Evolutionary conservation across 352 stramenopile genomes (phyloP).

Genomic region (Aphanomyces euteiches): DNA sequence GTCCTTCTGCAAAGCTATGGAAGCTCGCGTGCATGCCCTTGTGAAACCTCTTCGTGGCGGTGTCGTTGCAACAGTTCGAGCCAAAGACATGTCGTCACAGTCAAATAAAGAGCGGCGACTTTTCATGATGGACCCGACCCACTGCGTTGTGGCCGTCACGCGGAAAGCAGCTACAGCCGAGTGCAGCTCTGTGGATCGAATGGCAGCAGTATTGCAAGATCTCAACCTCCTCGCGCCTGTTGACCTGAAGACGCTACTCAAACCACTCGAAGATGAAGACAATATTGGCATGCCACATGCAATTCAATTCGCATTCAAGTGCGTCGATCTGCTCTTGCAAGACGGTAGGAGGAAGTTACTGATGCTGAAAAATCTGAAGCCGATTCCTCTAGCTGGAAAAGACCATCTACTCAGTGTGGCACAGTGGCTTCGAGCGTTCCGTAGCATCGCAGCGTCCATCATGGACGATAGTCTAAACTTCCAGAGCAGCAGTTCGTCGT

Average conservation of each 20-base stretch:
- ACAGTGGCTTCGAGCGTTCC: slow-evolving; percentile 1
- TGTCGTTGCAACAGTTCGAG: not conserved
- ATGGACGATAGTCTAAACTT: not conserved
- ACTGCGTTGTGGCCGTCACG: slow-evolving; percentile 8
- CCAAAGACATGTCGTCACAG: slow-evolving; percentile 12
- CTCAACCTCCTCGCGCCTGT: not conserved
- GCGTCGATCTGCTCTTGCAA: slow-evolving; percentile 3
- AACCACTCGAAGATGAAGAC: slow-evolving; percentile 26
- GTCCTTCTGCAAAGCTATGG: slow-evolving; percentile 26
- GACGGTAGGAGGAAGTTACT: not conserved
- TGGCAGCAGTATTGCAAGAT: slow-evolving; percentile 10
- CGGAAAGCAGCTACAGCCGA: slow-evolving; percentile 16
- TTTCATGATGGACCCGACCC: slow-evolving; percentile 15
- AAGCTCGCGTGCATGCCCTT: not conserved
- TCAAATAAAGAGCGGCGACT: slow-evolving; percentile 15
- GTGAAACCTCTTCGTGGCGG: slow-evolving; percentile 18
- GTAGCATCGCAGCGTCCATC: not conserved
- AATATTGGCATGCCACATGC: slow-evolving; percentile 18
- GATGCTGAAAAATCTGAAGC: not conserved
- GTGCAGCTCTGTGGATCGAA: slow-evolving; percentile 6
- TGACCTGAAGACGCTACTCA: slow-evolving; percentile 6
- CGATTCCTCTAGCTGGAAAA: slow-evolving; percentile 3
- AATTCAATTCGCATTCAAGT: slow-evolving; percentile 20
- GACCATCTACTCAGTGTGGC: slow-evolving; percentile 1
- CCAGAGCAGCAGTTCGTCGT: not conserved